A percentile compares a stretch with the other conserved stretches of the same genome.
phyloP scores from a whole-genome alignment of 73 alveolate genomes.

The Uronychia setigera region DNA sequence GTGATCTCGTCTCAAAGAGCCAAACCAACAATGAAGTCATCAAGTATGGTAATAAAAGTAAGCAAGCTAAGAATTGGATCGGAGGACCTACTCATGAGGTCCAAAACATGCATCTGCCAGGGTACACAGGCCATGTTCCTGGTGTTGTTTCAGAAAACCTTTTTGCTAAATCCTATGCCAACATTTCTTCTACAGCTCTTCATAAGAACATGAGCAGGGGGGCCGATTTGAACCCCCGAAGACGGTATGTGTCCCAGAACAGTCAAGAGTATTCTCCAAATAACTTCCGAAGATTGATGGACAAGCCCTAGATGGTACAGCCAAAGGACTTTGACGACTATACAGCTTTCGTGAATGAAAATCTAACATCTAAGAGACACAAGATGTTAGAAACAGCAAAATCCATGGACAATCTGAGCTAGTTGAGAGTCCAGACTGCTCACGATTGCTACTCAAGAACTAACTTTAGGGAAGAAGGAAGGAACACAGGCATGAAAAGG shows the following conservation, averaged over 20 bases:
- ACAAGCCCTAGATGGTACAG: constrained; percentile 36
- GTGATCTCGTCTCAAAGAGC: not conserved
- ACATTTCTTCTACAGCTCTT: constrained; percentile 54
- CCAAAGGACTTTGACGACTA: constrained; percentile 42
- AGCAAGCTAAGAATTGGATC: constrained; percentile 65
- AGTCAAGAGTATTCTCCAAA: constrained; percentile 30
- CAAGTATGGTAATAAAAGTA: constrained; percentile 51
- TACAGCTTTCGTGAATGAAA: constrained; percentile 32
- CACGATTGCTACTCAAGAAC: not conserved
- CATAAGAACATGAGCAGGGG: constrained; percentile 38
- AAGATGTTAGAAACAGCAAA: constrained; percentile 1
- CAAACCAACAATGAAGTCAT: constrained; percentile 31
- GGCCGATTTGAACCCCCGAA: constrained; percentile 26
- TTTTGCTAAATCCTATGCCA: constrained; percentile 62
- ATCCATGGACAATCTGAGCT: constrained; percentile 11
- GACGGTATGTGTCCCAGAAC: constrained; percentile 25
- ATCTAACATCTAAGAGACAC: constrained; percentile 16
- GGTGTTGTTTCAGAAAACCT: constrained; percentile 63
- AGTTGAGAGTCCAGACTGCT: constrained; percentile 5
- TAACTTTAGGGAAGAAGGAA: not conserved
- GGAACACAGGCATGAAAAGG: constrained; percentile 20
- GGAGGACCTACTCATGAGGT: constrained; percentile 70
- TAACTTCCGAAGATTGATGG: constrained; percentile 31
- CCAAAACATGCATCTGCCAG: constrained; percentile 59
- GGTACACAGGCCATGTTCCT: constrained; percentile 73